Base-by-base conservation (phyloP, 2,329 filamentous ascomycete species). In the Pestalotiopsis sp. region DNA sequence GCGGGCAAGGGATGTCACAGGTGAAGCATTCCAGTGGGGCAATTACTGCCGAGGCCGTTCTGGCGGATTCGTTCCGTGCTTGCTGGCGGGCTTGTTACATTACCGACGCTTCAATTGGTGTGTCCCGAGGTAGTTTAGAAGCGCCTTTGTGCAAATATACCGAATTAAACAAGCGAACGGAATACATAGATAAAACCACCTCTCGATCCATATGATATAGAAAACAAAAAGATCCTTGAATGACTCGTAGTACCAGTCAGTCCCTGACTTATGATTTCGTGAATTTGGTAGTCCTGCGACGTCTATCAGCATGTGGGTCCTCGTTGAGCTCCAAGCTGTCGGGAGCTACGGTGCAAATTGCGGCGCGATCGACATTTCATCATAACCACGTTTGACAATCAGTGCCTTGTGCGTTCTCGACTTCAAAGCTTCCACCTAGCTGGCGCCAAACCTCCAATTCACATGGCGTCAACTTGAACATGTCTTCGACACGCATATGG, bases 1-100 rank as follows among this genome's bases (percentile, higher is more conserved):
- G 56, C 26, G 56, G 56, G 22, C 56, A 58, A 58, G 13, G 22
- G 39, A 40, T 26, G 38, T 35, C 30, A 35, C 30, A 48, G 64
- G 64, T 61, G 57, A 30, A 13, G 64, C 48, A 17, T 62, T 68
- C 48, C 52, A 39, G 63, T 61, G 56, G 67, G 65, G 65, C 58
- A 40, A 57, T 56, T 57, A 38, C 56, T 59, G 56, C 64, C 48
- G 63, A 59, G 65, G 55, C 65, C 30, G 58, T 61, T 9, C 39
- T 67, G 44, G 58, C 59, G n/a, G 57, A 4, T 44, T 60, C 35
- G n/a, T 62, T 62, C 52, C 58, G 58, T 39, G 58, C 58, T 17
- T 61, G 58, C 26, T 17, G 9, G 14, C 13, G n/a, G 30, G 26
- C 26, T 13, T 39, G 58, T 26, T 24, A 24, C 44, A 35, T 35